These are phyloP conservation scores for Nothopassalora personata DNA, from an alignment of 2,329 filamentous ascomycete genomes.

Conservation along the genomic window DNA sequence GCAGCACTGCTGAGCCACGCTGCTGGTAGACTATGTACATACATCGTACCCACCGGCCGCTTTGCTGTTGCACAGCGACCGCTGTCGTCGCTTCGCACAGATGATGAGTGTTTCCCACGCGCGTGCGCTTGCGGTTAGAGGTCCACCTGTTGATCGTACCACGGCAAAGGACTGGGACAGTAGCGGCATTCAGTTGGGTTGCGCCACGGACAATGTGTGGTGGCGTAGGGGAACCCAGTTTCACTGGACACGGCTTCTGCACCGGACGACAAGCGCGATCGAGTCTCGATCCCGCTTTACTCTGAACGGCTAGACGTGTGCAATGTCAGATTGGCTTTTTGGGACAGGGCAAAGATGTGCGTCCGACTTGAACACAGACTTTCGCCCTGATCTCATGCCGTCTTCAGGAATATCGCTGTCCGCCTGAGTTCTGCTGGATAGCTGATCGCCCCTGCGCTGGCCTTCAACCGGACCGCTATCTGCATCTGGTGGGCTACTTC, in stretches of 20 bases:
- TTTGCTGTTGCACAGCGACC: background rate
- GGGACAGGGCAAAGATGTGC: background rate
- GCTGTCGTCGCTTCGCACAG: background rate
- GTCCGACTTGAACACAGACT: background rate
- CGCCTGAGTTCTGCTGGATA: background rate
- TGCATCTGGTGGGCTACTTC: background rate
- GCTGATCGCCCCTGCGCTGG: background rate
- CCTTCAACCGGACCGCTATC: background rate
- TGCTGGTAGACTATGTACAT: background rate
- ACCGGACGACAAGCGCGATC: background rate
- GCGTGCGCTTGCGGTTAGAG: background rate
- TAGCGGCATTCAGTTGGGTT: background rate
- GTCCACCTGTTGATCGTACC: background rate
- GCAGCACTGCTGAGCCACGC: background rate
- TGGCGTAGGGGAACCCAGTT: background rate
- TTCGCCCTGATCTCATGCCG: background rate
- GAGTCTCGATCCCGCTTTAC: background rate
- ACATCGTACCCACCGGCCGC: background rate
- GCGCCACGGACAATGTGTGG: too few relatives aligned
- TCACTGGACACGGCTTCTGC: background rate
- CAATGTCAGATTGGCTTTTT: background rate
- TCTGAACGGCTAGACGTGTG: background rate
- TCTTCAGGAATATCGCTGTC: background rate
- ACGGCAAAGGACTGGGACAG: background rate
- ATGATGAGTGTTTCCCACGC: background rate